A percentile compares a stretch with the other conserved stretches of the same genome.
These are phyloP conservation scores for Cercospora zeina DNA, from an alignment of 2,329 filamentous ascomycete genomes.

Conservation along the genomic window DNA sequence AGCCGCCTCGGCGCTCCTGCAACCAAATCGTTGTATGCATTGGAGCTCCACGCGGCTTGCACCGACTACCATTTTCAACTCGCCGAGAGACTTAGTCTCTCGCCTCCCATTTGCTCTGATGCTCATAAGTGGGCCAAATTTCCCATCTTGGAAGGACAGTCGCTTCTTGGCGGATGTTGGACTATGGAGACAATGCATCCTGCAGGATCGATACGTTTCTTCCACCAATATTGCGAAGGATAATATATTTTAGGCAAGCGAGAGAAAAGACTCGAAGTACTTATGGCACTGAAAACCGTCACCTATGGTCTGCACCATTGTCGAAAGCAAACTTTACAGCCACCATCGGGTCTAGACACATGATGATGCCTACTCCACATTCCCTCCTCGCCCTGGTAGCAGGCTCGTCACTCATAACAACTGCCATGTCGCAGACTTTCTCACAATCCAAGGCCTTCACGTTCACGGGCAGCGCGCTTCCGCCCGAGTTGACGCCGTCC, in stretches of 20 bases:
- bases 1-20: background rate
- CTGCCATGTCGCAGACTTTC: constrained; percentile 8
- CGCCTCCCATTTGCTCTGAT: background rate
- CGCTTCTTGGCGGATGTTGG: constrained; percentile 2
- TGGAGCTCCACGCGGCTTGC: background rate
- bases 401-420: background rate
- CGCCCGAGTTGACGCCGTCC: constrained; percentile 8
- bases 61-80: background rate
- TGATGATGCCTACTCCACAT: background rate
- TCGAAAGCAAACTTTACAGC: background rate
- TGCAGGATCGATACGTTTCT: constrained; percentile 4
- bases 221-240: background rate
- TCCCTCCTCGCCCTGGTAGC: background rate
- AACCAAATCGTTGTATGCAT: background rate
- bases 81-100: background rate
- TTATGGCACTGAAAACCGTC: background rate
- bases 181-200: background rate
- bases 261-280: background rate
- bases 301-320: background rate
- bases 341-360: background rate
- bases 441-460: constrained; percentile 14
- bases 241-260: background rate
- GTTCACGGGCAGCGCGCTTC: constrained; percentile 12
- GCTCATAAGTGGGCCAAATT: background rate
- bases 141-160: background rate